phyloP scores from a whole-genome alignment of 768 basidiomycete species.

The Psilocybe azurescens region DNA sequence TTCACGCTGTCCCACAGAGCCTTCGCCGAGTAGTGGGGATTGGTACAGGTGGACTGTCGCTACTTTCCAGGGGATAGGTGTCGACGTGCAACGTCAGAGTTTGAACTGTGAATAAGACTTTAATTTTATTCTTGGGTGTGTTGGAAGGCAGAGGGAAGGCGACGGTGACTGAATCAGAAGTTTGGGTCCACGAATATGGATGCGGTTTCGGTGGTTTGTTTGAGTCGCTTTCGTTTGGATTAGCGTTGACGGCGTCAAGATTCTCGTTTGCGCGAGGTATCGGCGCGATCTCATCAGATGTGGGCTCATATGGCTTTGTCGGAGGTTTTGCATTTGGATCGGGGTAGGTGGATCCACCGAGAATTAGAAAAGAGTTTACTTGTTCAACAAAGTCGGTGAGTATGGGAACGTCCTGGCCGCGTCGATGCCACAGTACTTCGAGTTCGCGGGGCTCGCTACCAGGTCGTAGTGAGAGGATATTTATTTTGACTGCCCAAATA shows the following conservation, averaged over 20 bases:
- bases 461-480: conserved; percentile 42
- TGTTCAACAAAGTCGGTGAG: conserved; percentile 53
- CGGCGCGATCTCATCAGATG: conserved; percentile 68
- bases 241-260: conserved; percentile 41
- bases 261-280: conserved; percentile 69
- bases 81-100: conserved; percentile 71
- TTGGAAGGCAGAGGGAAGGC: conserved; percentile 82
- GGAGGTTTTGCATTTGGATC: conserved; percentile 43
- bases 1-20: conserved; percentile 83
- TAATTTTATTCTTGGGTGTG: conserved; percentile 67
- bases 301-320: conserved; percentile 55
- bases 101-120: conserved; percentile 65
- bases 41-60: conserved; percentile 29
- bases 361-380: conserved; percentile 54
- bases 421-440: conserved; percentile 70
- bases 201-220: conserved; percentile 56
- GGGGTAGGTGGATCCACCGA: conserved; percentile 63
- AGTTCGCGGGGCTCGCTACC: conserved; percentile 40
- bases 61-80: conserved; percentile 31
- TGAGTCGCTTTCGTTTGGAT: conserved; percentile 10
- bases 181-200: conserved; percentile 95
- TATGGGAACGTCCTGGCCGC: conserved; percentile 74
- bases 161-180: conserved; percentile 80
- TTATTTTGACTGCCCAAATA: conserved; percentile 64
- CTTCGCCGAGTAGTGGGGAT: conserved; percentile 63